Conservation (phyloP, 75 land plant species). For the Pinus taeda region DNA sequence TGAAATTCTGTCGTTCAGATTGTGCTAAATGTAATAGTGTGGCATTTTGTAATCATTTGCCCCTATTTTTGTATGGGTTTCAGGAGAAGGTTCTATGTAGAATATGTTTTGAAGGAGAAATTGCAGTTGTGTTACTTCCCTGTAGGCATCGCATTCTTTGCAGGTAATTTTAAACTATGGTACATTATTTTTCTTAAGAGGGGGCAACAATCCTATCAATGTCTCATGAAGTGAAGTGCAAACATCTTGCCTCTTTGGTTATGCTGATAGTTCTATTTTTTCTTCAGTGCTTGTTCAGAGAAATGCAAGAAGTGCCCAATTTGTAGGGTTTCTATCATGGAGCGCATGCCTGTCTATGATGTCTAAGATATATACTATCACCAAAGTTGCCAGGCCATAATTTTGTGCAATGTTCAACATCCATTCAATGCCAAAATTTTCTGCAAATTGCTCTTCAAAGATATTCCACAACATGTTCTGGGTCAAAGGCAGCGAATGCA, state of each 20-base stretch:
- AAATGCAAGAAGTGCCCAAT: constrained; percentile 82
- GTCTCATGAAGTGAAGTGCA: too few species aligned
- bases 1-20: too few species aligned
- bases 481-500: background rate
- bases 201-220: background rate
- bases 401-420: constrained; percentile 5
- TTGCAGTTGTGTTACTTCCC: constrained; percentile 79
- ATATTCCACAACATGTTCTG: background rate
- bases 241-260: too few species aligned
- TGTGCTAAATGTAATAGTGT: background rate
- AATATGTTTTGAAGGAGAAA: constrained; percentile 83
- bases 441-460: background rate
- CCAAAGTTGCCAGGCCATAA: background rate
- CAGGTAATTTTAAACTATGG: constrained; percentile 42
- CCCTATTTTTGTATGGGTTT: background rate
- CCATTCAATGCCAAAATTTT: background rate
- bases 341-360: constrained; percentile 73
- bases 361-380: constrained; percentile 23
- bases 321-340: constrained; percentile 62
- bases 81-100: constrained; percentile 96
- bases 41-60: background rate
- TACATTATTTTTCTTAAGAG: background rate
- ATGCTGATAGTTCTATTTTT: constrained; percentile 1
- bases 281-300: constrained; percentile 57
- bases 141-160: constrained; percentile 91